Base-by-base conservation (phyloP, 495 filamentous ascomycete species). In the Pyrenula massariospora region DNA sequence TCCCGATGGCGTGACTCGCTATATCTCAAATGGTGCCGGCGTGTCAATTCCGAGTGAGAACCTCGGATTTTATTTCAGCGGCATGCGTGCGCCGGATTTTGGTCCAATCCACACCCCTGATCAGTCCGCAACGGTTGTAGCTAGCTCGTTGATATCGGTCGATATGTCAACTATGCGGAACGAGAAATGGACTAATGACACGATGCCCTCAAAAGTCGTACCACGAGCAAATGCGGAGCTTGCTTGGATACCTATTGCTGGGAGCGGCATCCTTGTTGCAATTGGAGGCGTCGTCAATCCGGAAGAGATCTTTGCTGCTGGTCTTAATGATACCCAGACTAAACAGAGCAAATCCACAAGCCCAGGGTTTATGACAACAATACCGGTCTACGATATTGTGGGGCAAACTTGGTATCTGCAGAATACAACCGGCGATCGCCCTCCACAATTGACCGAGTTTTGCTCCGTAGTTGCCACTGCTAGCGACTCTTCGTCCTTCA, bases 41-140 rank as follows among this genome's bases (percentile, higher is more conserved):
- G 83, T 76, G 8, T 85, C 75, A 12, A 81, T 79, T 3, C 84
- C 85, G 0, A 87, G 85, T 10, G 85, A 90, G 66, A 85, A 89
- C 58, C 74, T 79, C 54, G 84, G 79, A 0, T 90, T 84, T 70
- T 86, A 88, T 61, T 86, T 90, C 60, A 77, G 81, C 2, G 86
- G 86, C 0, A 72, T 81, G 70, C 77, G 71, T 22, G 72, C 75
- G 0, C 50, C 63, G 3, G 66, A 66, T 57, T 73, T 68, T 63
- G 77, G 78, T 0, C 60, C 71, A 1, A 75, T 85, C 57, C 75
- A 70, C 52, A 58, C 62, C 15, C 25, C 53, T 3, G 76, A 75
- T 56, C 24, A 52, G 3, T 60, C 66, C 10, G 53, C 66, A 10
- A 73, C 66, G 36, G 69, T 72, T 10, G 54, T 62, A 11, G 76